Percentiles rank a stretch among this genome's conserved stretches.
Evolutionary conservation across 202 grass and related monocot genomes (phyloP).

Genomic region (Schoenoplectus triqueter): DNA sequence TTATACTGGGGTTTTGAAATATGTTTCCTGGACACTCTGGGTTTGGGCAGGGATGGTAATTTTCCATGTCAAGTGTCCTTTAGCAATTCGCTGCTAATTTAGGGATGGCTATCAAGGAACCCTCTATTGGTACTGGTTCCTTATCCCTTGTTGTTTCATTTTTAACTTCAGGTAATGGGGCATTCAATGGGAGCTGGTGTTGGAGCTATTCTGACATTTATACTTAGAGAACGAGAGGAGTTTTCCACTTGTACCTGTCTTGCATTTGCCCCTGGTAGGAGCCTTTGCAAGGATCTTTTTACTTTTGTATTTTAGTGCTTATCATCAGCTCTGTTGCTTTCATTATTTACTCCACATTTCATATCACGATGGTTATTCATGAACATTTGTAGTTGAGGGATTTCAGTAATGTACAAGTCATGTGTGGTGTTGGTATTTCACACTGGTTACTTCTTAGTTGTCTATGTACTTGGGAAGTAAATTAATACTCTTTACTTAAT

Average conservation of each 20-base stretch:
- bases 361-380: neutral
- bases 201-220: slow-evolving; percentile 82
- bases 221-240: slow-evolving; percentile 72
- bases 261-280: slow-evolving; percentile 90
- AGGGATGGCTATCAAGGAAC: neutral
- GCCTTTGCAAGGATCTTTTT: slow-evolving; percentile 26
- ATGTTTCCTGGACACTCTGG: neutral
- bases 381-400: neutral
- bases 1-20: neutral
- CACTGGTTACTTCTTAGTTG: neutral
- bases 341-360: neutral
- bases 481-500: neutral
- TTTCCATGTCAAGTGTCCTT: neutral
- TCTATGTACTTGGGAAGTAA: neutral
- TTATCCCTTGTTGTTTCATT: slow-evolving; percentile 12
- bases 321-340: neutral
- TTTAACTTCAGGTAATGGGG: slow-evolving; percentile 68
- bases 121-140: neutral
- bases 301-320: neutral
- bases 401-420: neutral
- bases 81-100: slow-evolving; percentile 7
- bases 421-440: neutral
- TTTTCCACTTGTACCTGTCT: slow-evolving; percentile 83
- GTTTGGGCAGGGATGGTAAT: slow-evolving; percentile 8
- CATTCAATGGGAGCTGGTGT: slow-evolving; percentile 98